A percentile compares a stretch with the other conserved stretches of the same genome.
These are phyloP conservation scores for Striga asiatica DNA, from an alignment of 257 asterid genomes.

Conservation along the genomic window DNA sequence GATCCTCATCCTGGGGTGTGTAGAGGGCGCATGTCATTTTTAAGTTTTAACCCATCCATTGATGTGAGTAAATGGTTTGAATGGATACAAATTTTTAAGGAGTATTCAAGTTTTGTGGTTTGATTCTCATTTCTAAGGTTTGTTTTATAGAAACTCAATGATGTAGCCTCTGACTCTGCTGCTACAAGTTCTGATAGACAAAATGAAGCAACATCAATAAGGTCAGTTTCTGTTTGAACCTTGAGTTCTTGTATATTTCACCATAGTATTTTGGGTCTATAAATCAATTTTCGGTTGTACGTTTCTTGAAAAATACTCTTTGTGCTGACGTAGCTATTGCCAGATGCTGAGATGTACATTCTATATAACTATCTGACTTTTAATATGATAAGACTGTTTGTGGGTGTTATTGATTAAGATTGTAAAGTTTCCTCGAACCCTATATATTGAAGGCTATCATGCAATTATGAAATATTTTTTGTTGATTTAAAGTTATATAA, in stretches of 20 bases:
- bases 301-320: neutral
- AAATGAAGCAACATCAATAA: constrained; percentile 23
- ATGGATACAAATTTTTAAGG: constrained; percentile 8
- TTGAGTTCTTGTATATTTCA: neutral
- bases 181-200: constrained; percentile 44
- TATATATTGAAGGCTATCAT: neutral
- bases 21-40: constrained; percentile 89
- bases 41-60: constrained; percentile 78
- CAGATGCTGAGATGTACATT: neutral
- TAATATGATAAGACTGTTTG: too few species aligned
- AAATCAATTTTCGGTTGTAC: neutral
- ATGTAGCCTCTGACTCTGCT: constrained; percentile 37
- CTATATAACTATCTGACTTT: neutral
- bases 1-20: constrained; percentile 75
- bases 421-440: neutral
- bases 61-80: constrained; percentile 58
- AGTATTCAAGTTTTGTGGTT: constrained; percentile 3
- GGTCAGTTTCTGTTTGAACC: constrained; percentile 32
- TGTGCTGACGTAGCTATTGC: neutral
- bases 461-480: neutral
- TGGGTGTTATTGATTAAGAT: too few species aligned
- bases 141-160: constrained; percentile 62
- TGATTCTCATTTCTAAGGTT: constrained; percentile 20
- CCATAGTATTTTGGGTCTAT: neutral
- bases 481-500: constrained; percentile 2